Conservation (phyloP, 2,329 filamentous ascomycete genomes). For the Aspergillus novoparasiticus region DNA sequence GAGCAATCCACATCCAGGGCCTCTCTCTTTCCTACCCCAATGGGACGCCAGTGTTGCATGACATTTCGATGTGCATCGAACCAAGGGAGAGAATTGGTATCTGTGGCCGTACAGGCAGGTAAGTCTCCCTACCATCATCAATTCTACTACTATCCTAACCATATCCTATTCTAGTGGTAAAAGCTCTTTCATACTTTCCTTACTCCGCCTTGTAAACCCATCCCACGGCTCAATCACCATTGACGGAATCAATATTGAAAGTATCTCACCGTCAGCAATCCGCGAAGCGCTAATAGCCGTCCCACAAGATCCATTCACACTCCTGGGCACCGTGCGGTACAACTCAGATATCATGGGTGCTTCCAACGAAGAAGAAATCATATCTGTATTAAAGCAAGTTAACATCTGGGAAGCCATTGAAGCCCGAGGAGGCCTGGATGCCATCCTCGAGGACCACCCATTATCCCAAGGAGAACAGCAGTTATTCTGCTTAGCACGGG, state of each 20-base stretch:
- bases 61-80: not conserved
- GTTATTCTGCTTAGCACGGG: slow-evolving; percentile 53
- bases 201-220: slow-evolving; percentile 31
- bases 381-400: slow-evolving; percentile 50
- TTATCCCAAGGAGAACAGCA: slow-evolving; percentile 55
- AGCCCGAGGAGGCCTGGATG: slow-evolving; percentile 42
- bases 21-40: not conserved
- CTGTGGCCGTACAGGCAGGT: slow-evolving; percentile 7
- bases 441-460: slow-evolving; percentile 32
- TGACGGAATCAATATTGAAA: slow-evolving; percentile 21
- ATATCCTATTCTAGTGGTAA: not conserved
- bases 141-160: not conserved
- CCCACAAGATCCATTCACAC: slow-evolving; percentile 28
- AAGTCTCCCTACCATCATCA: not conserved
- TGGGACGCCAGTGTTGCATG: not conserved
- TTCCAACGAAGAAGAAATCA: slow-evolving; percentile 44
- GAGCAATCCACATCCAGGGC: not conserved
- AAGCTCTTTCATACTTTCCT: slow-evolving; percentile 18
- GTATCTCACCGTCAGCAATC: slow-evolving; percentile 16
- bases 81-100: slow-evolving; percentile 3
- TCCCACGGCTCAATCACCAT: slow-evolving; percentile 25
- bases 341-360: slow-evolving; percentile 51
- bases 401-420: slow-evolving; percentile 47
- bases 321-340: slow-evolving; percentile 39
- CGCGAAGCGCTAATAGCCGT: slow-evolving; percentile 23